These are phyloP conservation scores for Globisporangium alternatum DNA, from an alignment of 352 stramenopile species.

Conservation along the genomic window DNA sequence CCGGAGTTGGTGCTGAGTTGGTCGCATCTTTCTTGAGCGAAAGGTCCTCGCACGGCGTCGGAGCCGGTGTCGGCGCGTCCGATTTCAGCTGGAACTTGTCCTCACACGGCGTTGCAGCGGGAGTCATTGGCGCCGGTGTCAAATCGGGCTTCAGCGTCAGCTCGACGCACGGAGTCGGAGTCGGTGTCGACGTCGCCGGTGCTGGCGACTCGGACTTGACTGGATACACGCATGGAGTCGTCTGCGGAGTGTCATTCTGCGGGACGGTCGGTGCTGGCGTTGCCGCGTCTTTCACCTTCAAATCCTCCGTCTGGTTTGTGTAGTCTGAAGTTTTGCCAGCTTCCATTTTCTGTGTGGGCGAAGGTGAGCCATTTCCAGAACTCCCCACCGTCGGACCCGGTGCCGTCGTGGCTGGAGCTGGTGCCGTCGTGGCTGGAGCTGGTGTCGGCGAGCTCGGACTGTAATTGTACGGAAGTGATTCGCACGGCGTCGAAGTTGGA, in stretches of 20 bases:
- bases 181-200: not conserved
- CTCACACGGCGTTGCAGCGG: not conserved
- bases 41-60: not conserved
- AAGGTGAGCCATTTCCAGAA: not conserved
- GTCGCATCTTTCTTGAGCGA: not conserved
- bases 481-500: not conserved
- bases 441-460: not conserved
- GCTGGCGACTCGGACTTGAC: constrained; percentile 8
- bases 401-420: not conserved
- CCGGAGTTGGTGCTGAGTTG: not conserved
- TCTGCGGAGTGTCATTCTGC: not conserved
- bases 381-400: not conserved
- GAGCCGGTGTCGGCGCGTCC: not conserved
- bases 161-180: not conserved
- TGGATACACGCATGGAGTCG: constrained; percentile 2
- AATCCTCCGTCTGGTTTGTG: too few relatives aligned
- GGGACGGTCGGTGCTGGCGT: not conserved
- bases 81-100: not conserved
- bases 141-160: not conserved
- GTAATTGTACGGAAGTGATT: not conserved
- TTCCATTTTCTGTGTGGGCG: not conserved
- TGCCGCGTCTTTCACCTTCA: too few relatives aligned
- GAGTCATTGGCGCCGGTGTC: not conserved
- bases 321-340: not conserved
- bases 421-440: not conserved